These are phyloP conservation scores for Aspergillus fumigatus DNA, from an alignment of 2,329 filamentous ascomycete genomes.

Conservation along the genomic window DNA sequence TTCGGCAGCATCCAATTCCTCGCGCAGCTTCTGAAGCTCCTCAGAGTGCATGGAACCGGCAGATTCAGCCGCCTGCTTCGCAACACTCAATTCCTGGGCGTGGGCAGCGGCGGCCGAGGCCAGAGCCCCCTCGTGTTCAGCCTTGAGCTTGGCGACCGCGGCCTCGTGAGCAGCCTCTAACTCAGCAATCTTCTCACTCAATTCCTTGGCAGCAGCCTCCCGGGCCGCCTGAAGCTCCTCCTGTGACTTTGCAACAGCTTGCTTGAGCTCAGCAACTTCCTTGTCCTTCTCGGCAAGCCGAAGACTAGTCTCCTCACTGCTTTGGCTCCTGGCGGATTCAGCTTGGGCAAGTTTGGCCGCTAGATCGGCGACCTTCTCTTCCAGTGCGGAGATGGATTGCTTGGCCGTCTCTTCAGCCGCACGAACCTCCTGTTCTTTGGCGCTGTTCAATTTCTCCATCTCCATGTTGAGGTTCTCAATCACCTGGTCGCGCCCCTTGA, in stretches of 20 bases:
- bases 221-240: constrained; percentile 28
- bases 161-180: constrained; percentile 25
- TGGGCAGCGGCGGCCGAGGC: constrained; percentile 26
- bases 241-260: constrained; percentile 30
- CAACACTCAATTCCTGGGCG: constrained; percentile 30
- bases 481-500: constrained; percentile 33
- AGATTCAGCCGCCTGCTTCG: constrained; percentile 29
- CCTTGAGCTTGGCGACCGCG: constrained; percentile 19
- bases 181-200: constrained; percentile 24
- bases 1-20: constrained; percentile 29
- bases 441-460: constrained; percentile 28
- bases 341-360: constrained; percentile 32
- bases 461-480: constrained; percentile 38
- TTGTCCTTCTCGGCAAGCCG: constrained; percentile 34
- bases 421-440: constrained; percentile 34
- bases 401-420: constrained; percentile 32
- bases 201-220: constrained; percentile 16
- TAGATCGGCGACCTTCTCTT: constrained; percentile 33
- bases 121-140: constrained; percentile 6
- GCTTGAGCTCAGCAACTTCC: constrained; percentile 30
- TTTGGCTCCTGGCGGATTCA: constrained; percentile 23
- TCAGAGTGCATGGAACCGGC: constrained; percentile 25
- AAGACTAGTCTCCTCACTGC: constrained; percentile 20
- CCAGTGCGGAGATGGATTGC: constrained; percentile 24
- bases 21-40: constrained; percentile 32